Evolutionary conservation across 108 stramenopile genomes (phyloP).

Genomic region (Craspedostauros australis): DNA sequence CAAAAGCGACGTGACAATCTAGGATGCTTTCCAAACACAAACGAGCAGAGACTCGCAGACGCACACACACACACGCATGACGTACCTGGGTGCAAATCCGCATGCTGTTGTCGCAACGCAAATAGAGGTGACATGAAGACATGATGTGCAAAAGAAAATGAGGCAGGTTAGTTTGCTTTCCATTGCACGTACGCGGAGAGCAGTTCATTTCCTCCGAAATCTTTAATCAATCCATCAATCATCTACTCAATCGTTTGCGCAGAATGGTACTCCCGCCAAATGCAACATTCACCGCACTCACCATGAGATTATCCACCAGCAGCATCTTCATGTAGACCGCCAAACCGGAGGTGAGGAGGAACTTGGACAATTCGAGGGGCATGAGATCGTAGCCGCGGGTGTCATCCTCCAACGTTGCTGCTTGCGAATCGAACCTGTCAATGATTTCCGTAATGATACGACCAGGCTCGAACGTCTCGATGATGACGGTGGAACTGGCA

Average conservation of each 20-base stretch:
- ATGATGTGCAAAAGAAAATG: not conserved
- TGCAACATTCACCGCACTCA: not conserved
- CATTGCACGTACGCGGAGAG: too few species aligned
- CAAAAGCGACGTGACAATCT: too few species aligned
- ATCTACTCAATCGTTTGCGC: too few species aligned
- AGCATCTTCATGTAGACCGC: slow-evolving; percentile 87
- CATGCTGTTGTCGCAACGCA: slow-evolving; percentile 36
- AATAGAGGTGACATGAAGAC: not conserved
- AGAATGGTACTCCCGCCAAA: not conserved
- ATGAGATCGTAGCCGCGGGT: slow-evolving; percentile 24
- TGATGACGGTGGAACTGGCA: slow-evolving; percentile 37
- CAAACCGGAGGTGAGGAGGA: slow-evolving; percentile 66
- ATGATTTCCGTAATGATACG: slow-evolving; percentile 26
- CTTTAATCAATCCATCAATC: too few species aligned
- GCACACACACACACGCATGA: too few species aligned
- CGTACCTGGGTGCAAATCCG: slow-evolving; percentile 81
- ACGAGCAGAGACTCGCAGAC: too few species aligned
- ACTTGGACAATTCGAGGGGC: slow-evolving; percentile 34
- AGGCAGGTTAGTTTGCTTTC: too few species aligned
- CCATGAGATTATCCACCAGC: slow-evolving; percentile 72
- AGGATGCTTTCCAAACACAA: too few species aligned
- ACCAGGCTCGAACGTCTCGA: slow-evolving; percentile 62
- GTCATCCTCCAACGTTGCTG: not conserved
- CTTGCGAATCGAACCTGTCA: slow-evolving; percentile 22
- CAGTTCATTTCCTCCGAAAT: too few species aligned